Evolutionary conservation across 2,329 filamentous ascomycete genomes (phyloP), one percentile per base, ranked within the genome.

Genomic region (Alternaria incomplexa): DNA sequence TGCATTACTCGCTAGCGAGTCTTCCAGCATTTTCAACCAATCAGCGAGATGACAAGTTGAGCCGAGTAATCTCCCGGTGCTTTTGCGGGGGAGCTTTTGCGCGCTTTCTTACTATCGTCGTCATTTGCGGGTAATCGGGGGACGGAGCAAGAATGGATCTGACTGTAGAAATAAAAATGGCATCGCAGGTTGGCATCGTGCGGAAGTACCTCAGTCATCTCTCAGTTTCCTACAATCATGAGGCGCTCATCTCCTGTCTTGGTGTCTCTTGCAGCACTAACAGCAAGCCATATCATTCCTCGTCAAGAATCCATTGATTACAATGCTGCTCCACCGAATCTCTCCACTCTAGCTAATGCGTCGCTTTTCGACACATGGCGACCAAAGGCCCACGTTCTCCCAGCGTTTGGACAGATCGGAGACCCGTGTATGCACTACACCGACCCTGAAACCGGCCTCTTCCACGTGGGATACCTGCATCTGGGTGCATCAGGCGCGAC

Each of bases 381-480:
- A 68, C 82, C 81, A 4, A 77, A 73, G 62, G 77, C 81, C 15
- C 82, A 83, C 55, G 74, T 84, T 1, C 74, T 82, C 1, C 81
- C 82, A 5, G 74, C 77, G 0, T 75, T 70, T 43, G 81, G 81
- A 7, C 76, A 81, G 50, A 80, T 83, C 45, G 82, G 80, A 36
- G 82, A 83, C 59, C 81, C 81, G 11, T 82, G 81, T 60, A 82
- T 81, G 78, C 82, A 83, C 62, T 83, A 83, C 67, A 82, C 80
- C 4, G 81, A 84, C 58, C 80, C 82, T 3, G 69, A 75, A 23
- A 83, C 82, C 3, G 79, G 81, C 2, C 73, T 82, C 23, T 83
- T 83, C 63, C 82, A 84, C 23, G 77, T 84, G 36, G 82, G 81
- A 26, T 84, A 79, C 66, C 76, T 84, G n/a, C 77, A 80, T 52